Conservation (phyloP, 2,329 filamentous ascomycete genomes). For the Neofusicoccum cordaticola region DNA sequence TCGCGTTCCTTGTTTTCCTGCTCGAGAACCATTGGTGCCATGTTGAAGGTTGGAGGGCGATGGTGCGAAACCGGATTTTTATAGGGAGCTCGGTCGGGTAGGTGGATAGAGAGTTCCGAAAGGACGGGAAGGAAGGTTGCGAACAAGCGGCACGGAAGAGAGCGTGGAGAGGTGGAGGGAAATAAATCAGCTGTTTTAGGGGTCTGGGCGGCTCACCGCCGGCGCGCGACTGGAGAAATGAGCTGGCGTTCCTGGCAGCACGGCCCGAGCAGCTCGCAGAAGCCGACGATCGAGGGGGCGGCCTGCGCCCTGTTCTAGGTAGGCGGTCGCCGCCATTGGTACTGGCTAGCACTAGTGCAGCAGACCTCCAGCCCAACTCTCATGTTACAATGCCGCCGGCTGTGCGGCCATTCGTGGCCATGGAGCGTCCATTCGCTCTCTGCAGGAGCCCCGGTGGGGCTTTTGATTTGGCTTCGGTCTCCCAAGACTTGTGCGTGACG, state of each 20-base stretch:
- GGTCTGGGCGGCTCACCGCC: slow-evolving; percentile 12
- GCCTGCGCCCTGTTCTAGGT: not conserved
- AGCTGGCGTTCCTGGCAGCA: slow-evolving; percentile 13
- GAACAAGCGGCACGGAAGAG: slow-evolving; percentile 8
- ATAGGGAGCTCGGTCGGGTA: slow-evolving; percentile 5
- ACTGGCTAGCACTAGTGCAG: not conserved
- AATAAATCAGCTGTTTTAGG: slow-evolving; percentile 15
- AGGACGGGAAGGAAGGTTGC: not conserved
- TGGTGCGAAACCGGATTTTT: not conserved
- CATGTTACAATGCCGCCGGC: no score
- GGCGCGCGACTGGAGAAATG: slow-evolving; percentile 12
- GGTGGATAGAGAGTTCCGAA: not conserved
- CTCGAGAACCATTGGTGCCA: slow-evolving; percentile 64
- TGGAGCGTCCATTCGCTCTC: no score
- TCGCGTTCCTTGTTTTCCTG: slow-evolving; percentile 79
- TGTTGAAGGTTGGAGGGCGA: slow-evolving; percentile 30
- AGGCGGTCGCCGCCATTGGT: not conserved
- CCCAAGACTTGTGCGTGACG: no score
- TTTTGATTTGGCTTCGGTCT: no score
- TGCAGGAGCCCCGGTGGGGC: no score
- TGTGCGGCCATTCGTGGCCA: no score
- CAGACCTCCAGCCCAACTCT: no score
- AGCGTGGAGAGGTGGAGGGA: slow-evolving; percentile 12
- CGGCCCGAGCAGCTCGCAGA: not conserved
- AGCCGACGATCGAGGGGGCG: not conserved